Base-by-base conservation (phyloP, 352 stramenopile species). In the Peronospora farinosa region DNA sequence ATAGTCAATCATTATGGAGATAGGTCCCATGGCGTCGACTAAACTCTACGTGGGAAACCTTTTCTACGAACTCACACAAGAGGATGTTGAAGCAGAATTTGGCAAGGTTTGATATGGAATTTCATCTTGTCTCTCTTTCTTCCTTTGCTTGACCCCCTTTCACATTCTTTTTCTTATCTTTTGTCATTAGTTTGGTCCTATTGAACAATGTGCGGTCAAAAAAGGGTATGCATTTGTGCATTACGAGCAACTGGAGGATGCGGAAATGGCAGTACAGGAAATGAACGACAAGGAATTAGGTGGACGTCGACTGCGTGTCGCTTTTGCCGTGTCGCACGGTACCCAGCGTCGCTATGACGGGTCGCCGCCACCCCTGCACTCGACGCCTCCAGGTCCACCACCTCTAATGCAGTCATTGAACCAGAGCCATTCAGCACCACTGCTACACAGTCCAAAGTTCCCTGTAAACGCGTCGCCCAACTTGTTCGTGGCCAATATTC, bases 31-130 rank as follows among this genome's bases (percentile, higher is more conserved):
- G 52, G 58, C 65, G 11, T 81, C 74, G 54, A 68, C 68, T n/a
- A 86, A 84, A 63, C 51, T 86, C 41, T 86, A 84, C 51, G 68
- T 86, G 33, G 74, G 74, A 23, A 86, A 86, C 46, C 55, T 84
- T 33, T 65, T 72, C 56, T 82, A 73, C 52, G 65, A 81, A 35
- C 47, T 78, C 31, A 62, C 74, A 17, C 51, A 67, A 47, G 38
- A 40, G 13, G 74, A 81, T 27, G 48, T 78, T 10, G 72, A 84
- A 57, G 69, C 37, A 3, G 70, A 66, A 32, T 78, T 86, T 46
- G 57, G 59, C 43, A 77, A 67, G 46, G 72, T 82, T 28, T n/a
- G n/a, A n/a, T n/a, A n/a, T n/a, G n/a, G n/a, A n/a, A n/a, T n/a
- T n/a, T n/a, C n/a, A n/a, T n/a, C 23, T 27, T 27, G 1, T 27